Evolutionary conservation across 495 filamentous ascomycete genomes (phyloP).

Genomic region (Letharia lupina): DNA sequence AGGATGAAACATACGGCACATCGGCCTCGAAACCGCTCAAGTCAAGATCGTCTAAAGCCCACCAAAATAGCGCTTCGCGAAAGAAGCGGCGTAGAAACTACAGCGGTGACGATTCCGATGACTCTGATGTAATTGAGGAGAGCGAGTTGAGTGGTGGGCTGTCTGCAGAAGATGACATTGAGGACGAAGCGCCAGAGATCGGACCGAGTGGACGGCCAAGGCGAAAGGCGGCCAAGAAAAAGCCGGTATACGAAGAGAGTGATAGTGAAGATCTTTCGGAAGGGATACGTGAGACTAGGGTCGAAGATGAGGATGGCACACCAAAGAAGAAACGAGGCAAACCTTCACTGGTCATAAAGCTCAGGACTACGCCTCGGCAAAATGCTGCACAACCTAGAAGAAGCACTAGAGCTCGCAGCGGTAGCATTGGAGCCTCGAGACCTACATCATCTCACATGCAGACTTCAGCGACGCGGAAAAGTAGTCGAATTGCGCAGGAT

Average conservation of each 20-base stretch:
- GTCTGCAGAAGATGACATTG: slow-evolving; percentile 51
- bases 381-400: slow-evolving; percentile 22
- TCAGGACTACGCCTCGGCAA: slow-evolving; percentile 26
- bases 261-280: slow-evolving; percentile 25
- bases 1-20: slow-evolving; percentile 68
- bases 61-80: slow-evolving; percentile 36
- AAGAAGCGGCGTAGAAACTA: slow-evolving; percentile 43
- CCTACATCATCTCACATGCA: slow-evolving; percentile 30
- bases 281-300: slow-evolving; percentile 20
- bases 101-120: slow-evolving; percentile 46
- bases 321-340: slow-evolving; percentile 33
- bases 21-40: slow-evolving; percentile 33
- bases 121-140: slow-evolving; percentile 53
- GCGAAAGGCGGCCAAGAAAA: slow-evolving; percentile 51
- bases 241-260: slow-evolving; percentile 35
- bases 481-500: slow-evolving; percentile 52
- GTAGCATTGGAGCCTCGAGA: slow-evolving; percentile 31
- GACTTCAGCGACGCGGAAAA: slow-evolving; percentile 39
- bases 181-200: slow-evolving; percentile 54
- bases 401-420: slow-evolving; percentile 41
- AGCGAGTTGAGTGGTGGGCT: slow-evolving; percentile 59
- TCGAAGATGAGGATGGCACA: slow-evolving; percentile 7
- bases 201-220: slow-evolving; percentile 63
- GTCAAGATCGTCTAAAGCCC: slow-evolving; percentile 36
- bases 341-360: slow-evolving; percentile 29